Percentiles rank a stretch among this genome's conserved stretches.
Evolutionary conservation across 768 basidiomycete species (phyloP).

Genomic region (Lactarius akahatsu): DNA sequence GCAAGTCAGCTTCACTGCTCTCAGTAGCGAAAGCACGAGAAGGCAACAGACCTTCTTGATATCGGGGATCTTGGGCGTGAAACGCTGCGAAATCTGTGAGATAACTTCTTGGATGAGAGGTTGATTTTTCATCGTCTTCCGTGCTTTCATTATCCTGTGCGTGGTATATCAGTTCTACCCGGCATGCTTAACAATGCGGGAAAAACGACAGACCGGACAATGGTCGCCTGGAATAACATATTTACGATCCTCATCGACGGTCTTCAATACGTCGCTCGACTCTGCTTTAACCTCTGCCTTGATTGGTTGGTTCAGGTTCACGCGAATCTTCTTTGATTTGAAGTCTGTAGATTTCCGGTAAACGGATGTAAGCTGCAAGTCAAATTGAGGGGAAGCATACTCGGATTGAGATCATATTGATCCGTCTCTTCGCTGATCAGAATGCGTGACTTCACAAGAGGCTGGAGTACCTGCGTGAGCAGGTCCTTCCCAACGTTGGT

Average conservation of each 20-base stretch:
- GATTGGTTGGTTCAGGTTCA: conserved; percentile 88
- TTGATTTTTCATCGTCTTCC: conserved; percentile 95
- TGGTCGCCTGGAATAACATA: conserved; percentile 94
- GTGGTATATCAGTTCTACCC: conserved; percentile 25
- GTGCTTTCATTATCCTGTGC: conserved; percentile 87
- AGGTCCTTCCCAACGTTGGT: conserved; percentile 82
- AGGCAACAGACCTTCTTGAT: conserved; percentile 78
- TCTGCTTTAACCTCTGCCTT: conserved; percentile 95
- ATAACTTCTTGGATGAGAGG: conserved; percentile 87
- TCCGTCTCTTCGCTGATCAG: conserved; percentile 85
- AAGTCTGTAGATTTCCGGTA: conserved; percentile 51
- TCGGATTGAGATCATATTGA: conserved; percentile 90
- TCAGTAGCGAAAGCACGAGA: neutral
- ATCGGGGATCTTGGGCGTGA: conserved; percentile 91
- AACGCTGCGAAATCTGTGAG: conserved; percentile 82
- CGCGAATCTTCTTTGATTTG: conserved; percentile 91
- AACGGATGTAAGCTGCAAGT: neutral
- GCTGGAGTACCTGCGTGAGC: conserved; percentile 63
- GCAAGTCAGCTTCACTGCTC: conserved; percentile 17
- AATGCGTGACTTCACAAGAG: conserved; percentile 78
- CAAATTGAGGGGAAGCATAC: conserved; percentile 37
- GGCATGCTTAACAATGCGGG: neutral
- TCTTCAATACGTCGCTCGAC: conserved; percentile 84
- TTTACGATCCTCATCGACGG: conserved; percentile 96
- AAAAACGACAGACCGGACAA: conserved; percentile 60